phyloP scores from a whole-genome alignment of 2,329 filamentous ascomycete species.

The Cladosporium sp. region DNA sequence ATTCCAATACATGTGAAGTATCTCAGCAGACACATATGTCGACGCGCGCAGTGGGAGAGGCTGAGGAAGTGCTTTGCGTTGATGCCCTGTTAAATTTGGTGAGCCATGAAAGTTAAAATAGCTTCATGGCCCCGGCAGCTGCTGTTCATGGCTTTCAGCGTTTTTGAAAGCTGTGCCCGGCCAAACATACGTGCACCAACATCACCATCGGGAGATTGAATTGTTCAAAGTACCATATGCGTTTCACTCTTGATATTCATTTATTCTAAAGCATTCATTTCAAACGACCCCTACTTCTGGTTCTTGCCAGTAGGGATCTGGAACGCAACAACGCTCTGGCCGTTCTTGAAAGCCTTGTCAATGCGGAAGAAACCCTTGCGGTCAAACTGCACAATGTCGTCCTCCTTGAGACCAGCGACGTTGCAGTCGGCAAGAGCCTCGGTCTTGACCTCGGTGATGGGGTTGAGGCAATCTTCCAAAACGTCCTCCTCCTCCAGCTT shows the following conservation, averaged over 20 bases:
- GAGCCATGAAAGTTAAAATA: no score
- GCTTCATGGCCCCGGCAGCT: no score
- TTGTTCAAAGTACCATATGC: neutral
- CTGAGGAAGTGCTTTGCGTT: no score
- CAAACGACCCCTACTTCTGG: constrained; percentile 5
- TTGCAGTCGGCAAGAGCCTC: constrained; percentile 77
- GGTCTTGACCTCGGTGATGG: constrained; percentile 68
- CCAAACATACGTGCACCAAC: no score
- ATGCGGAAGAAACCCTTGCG: constrained; percentile 88
- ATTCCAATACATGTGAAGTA: no score
- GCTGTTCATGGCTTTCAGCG: no score
- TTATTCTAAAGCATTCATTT: neutral
- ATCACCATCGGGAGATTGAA: no score
- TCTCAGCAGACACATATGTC: no score
- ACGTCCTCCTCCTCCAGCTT: constrained; percentile 85
- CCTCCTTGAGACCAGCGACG: constrained; percentile 70
- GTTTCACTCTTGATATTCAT: constrained; percentile 12
- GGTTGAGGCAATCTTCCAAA: constrained; percentile 77
- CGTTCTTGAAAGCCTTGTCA: constrained; percentile 60
- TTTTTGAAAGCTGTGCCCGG: no score
- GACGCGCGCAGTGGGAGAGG: no score
- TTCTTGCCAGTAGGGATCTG: constrained; percentile 65
- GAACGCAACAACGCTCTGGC: constrained; percentile 61
- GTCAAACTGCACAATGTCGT: constrained; percentile 94
- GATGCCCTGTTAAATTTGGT: no score